Percentiles rank a stretch among this genome's conserved stretches.
These are phyloP conservation scores for Geotrichum ghanense DNA, from an alignment of 805 yeast genomes.

Conservation along the genomic window DNA sequence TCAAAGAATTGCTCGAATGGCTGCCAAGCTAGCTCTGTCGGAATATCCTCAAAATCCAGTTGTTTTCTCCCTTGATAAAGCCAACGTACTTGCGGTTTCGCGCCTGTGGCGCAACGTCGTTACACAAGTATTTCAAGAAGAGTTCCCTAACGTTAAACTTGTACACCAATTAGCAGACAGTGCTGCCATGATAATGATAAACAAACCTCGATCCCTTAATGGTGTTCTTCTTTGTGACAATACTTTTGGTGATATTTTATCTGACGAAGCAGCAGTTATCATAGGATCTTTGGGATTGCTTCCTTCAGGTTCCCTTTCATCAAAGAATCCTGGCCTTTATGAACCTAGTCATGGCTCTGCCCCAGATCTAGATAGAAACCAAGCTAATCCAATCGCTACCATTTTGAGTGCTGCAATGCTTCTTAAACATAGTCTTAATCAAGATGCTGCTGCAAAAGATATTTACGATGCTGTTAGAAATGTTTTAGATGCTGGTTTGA, in stretches of 20 bases:
- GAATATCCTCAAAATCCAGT: constrained; percentile 83
- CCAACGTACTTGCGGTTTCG: constrained; percentile 81
- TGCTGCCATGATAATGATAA: constrained; percentile 89
- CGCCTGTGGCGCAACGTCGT: constrained; percentile 87
- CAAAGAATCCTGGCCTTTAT: constrained; percentile 77
- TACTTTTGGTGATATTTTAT: constrained; percentile 88
- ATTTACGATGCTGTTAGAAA: constrained; percentile 3
- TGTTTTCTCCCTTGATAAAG: constrained; percentile 82
- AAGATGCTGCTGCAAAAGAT: constrained; percentile 3
- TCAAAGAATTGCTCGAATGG: constrained; percentile 44
- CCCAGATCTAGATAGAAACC: constrained; percentile 68
- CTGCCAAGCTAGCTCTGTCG: constrained; percentile 69
- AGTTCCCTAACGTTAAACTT: constrained; percentile 67
- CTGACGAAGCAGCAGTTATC: constrained; percentile 91
- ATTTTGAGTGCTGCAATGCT: constrained; percentile 6
- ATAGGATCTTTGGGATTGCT: constrained; percentile 86
- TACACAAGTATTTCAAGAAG: constrained; percentile 59
- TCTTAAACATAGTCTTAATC: constrained; percentile 2
- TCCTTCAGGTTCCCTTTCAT: constrained; percentile 83
- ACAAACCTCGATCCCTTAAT: constrained; percentile 70
- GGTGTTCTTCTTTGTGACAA: constrained; percentile 78
- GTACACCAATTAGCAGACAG: constrained; percentile 87
- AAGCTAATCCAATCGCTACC: constrained; percentile 55
- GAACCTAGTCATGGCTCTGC: constrained; percentile 95
- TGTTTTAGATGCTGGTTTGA: constrained; percentile 15